Conservation (phyloP, 768 basidiomycete genomes). For the Mycena galericulata region DNA sequence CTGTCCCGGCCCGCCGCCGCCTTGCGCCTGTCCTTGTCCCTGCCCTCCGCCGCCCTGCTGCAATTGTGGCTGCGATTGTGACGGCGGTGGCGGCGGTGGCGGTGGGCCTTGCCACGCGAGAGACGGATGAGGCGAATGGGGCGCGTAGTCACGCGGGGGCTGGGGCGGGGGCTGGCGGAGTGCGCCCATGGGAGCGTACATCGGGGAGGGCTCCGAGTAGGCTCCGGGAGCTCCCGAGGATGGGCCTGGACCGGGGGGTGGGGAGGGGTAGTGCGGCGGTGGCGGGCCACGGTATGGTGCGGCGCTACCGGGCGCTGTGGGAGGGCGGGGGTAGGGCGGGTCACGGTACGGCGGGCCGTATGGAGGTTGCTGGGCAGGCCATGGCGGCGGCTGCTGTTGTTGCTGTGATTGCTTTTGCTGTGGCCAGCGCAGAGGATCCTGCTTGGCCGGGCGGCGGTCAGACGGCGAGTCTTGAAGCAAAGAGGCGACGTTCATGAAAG, state of each 20-base stretch:
- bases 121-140: conserved; percentile 24
- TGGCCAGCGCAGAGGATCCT: background rate
- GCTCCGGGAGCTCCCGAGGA: background rate
- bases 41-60: background rate
- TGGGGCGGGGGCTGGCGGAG: conserved; percentile 23
- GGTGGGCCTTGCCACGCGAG: conserved; percentile 26
- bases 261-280: conserved; percentile 20
- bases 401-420: background rate
- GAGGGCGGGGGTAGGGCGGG: conserved; percentile 1
- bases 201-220: conserved; percentile 30
- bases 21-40: background rate
- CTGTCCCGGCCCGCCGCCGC: background rate
- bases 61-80: background rate
- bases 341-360: conserved; percentile 12
- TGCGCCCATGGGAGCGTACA: conserved; percentile 30
- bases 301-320: background rate
- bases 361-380: background rate
- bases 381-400: conserved; percentile 2
- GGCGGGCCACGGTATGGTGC: background rate
- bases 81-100: background rate
- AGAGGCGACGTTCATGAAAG: conserved; percentile 82
- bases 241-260: conserved; percentile 23
- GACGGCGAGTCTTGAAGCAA: conserved; percentile 79
- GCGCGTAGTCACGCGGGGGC: conserved; percentile 13
- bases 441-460: conserved; percentile 44